phyloP scores from a whole-genome alignment of 1,284 basidiomycete species.

The Sanghuangporus sanghuang region DNA sequence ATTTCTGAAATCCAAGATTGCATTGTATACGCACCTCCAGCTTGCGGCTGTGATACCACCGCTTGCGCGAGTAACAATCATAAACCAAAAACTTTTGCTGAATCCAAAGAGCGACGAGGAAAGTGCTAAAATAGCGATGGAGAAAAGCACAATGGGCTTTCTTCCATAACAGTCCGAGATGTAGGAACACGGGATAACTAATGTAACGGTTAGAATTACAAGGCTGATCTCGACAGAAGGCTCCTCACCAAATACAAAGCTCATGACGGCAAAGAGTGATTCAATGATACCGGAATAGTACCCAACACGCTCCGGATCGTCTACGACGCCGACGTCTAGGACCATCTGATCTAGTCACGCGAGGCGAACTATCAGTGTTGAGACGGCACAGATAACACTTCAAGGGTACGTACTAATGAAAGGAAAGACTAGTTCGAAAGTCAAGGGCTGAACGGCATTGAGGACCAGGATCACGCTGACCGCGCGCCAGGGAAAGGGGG shows the following conservation, averaged over 20 bases:
- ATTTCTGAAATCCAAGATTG: not conserved
- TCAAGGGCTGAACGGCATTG: constrained; percentile 16
- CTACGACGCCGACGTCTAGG: constrained; percentile 23
- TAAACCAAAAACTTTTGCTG: constrained; percentile 17
- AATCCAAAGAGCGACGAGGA: constrained; percentile 20
- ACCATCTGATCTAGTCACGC: constrained; percentile 20
- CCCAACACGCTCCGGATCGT: constrained; percentile 22
- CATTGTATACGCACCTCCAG: constrained; percentile 7
- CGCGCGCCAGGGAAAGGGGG: constrained; percentile 14
- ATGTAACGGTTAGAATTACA: not conserved
- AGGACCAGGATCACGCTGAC: constrained; percentile 14
- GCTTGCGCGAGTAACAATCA: constrained; percentile 19
- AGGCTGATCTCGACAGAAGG: not conserved
- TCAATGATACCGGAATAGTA: constrained; percentile 23
- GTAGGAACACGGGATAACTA: constrained; percentile 18
- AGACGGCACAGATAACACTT: not conserved
- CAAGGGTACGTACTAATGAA: constrained; percentile 18
- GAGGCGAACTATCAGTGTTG: not conserved
- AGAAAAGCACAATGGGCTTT: constrained; percentile 20
- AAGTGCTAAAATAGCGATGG: constrained; percentile 16
- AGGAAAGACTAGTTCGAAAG: constrained; percentile 22
- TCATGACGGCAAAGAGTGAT: constrained; percentile 19
- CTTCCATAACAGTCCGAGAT: constrained; percentile 20
- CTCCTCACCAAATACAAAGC: constrained; percentile 19
- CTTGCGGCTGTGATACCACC: constrained; percentile 16